Base-by-base conservation (phyloP, 2,329 filamentous ascomycete genomes). In the Verruconis gallopava region DNA sequence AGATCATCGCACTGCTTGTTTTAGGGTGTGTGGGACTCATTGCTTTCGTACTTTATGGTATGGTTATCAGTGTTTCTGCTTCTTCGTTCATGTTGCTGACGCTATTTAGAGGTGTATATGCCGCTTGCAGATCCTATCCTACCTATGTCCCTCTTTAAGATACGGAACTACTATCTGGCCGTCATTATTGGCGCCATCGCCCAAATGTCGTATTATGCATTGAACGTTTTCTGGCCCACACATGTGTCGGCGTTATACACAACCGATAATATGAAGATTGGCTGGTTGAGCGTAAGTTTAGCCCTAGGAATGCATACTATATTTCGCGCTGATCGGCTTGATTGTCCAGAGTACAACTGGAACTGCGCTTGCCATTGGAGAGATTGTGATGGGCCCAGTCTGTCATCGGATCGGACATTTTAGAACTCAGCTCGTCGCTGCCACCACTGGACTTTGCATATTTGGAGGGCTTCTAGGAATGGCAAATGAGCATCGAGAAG, bases 81-180 rank as follows among this genome's bases (percentile, higher is more conserved):
- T n/a, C n/a, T n/a, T n/a, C n/a, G n/a, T n/a, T n/a, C n/a, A n/a
- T n/a, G n/a, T n/a, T n/a, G n/a, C n/a, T n/a, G n/a, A n/a, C n/a
- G n/a, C n/a, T n/a, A n/a, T n/a, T n/a, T n/a, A n/a, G 25, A 30
- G 25, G n/a, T 30, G 5, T 38, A 20, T 15, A 38, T 38, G 13
- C 37, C 37, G 13, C 19, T 38, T 5, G 12, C 5, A 17, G 13
- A 38, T 12, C 37, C 37, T 19, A 11, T 38, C 5, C 37, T 38
- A 12, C 37, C 37, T 11, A 38, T 38, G 37, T 19, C 15, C 12
- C 37, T 38, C 5, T 38, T 38, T 20, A 38, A 38, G 37, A 38
- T 38, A 11, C 37, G 37, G 11, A 38, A 18, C 11, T 38, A 20
- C 37, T 38, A 20, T n/a, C 11, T 38, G 5, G 37, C 37, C 5